Base-by-base conservation (phyloP, 2,329 filamentous ascomycete species). In the Nemania serpens region DNA sequence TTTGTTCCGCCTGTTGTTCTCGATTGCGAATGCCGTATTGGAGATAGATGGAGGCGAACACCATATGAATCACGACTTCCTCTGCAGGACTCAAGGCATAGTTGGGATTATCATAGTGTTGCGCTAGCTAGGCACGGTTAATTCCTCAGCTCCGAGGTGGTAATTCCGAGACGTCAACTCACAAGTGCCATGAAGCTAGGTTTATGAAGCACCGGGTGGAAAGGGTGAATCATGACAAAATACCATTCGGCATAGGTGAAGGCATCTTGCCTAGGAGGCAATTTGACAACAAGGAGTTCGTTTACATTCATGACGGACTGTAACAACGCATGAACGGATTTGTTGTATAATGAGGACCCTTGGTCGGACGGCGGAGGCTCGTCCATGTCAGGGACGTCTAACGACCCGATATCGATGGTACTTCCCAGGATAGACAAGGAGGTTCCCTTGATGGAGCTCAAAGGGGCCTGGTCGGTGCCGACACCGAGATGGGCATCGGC, bases 391-490 rank as follows among this genome's bases (percentile, higher is more conserved):
- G 82, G 79, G 1, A 84, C 85, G 48, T 88, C 83, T 69, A 91
- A 92, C 46, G 88, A 86, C 12, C 89, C 87, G 43, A 94, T 84
- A 74, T 96, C 90, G 69, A 95, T 89, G 47, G 90, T 88, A 67
- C 89, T 90, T 36, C 91, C 91, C 43, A 95, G 85, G 55, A 96
- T 85, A 1, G 90, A 88, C n/a, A 95, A 78, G 9, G 85, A 86
- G 0, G 89, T 93, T 48, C 90, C 91, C 69, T 88, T 88, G 70
- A 93, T 89, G 7, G 89, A 88, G 74, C 87, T 91, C 39, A 93
- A 76, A 52, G 86, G 85, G 9, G 84, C 83, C 67, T 84, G 86
- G 57, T 88, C 85, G 6, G 83, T 81, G 2, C 83, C 83, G 17
- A 86, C 86, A 39, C 89, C 89, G 3, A 91, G 79, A 66, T 89